These are phyloP conservation scores for Alliaria petiolata DNA, from an alignment of 345 rosid genomes.

Conservation along the genomic window DNA sequence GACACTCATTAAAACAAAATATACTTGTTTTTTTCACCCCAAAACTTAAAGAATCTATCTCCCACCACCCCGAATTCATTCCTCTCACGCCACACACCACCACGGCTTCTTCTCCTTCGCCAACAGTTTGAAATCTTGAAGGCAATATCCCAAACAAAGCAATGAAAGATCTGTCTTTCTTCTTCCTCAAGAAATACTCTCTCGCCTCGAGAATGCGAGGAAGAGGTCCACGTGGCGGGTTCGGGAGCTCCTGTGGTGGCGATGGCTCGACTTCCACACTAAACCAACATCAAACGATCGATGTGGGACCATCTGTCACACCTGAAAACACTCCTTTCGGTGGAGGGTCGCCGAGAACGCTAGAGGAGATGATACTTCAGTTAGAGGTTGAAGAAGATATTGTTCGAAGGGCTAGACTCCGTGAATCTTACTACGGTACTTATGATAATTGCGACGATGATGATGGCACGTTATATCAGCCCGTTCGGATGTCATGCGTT, in stretches of 20 bases:
- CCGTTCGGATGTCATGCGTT: slow-evolving; percentile 67
- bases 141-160: slow-evolving; percentile 8
- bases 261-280: slow-evolving; percentile 75
- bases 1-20: slow-evolving; percentile 26
- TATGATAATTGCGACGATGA: slow-evolving; percentile 2
- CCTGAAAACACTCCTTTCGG: slow-evolving; percentile 23
- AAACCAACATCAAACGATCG: slow-evolving; percentile 36
- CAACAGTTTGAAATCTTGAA: slow-evolving; percentile 1
- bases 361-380: slow-evolving; percentile 85
- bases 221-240: slow-evolving; percentile 36
- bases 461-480: slow-evolving; percentile 16
- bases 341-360: slow-evolving; percentile 36
- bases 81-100: slow-evolving; percentile 29
- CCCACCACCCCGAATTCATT: slow-evolving; percentile 30
- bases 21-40: slow-evolving; percentile 4
- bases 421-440: slow-evolving; percentile 21
- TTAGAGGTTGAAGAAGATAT: slow-evolving; percentile 76
- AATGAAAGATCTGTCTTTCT: slow-evolving; percentile 71
- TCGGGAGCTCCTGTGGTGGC: slow-evolving; percentile 51
- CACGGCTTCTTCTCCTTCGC: slow-evolving; percentile 8
- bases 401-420: slow-evolving; percentile 46
- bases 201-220: slow-evolving; percentile 64
- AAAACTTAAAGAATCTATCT: slow-evolving; percentile 17
- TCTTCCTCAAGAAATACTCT: slow-evolving; percentile 56
- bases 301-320: slow-evolving; percentile 6